phyloP scores from a whole-genome alignment of 2,329 filamentous ascomycete species.

The Paracoccidioides brasiliensis region DNA sequence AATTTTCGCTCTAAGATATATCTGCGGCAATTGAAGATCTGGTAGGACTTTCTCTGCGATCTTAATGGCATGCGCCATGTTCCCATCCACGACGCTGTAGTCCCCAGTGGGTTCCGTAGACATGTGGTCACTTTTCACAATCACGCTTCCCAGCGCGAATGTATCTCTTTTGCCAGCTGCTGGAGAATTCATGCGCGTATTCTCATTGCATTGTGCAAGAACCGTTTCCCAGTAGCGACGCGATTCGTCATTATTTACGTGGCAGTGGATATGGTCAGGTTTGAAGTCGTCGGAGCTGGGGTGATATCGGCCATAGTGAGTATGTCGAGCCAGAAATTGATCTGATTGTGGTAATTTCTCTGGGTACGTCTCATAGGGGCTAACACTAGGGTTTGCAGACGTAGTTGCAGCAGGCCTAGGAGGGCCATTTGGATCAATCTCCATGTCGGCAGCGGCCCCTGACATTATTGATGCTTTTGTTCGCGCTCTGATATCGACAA shows the following conservation, averaged over 20 bases:
- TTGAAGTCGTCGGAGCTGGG: conserved; percentile 24
- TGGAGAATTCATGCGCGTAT: conserved; percentile 21
- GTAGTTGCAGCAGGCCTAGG: not conserved
- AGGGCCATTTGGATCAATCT: conserved; percentile 1
- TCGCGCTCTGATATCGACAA: not conserved
- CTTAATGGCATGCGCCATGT: conserved; percentile 24
- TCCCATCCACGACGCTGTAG: conserved; percentile 25
- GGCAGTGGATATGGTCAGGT: conserved; percentile 23
- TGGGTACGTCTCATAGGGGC: conserved; percentile 25
- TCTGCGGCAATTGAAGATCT: conserved; percentile 23
- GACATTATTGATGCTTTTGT: not conserved
- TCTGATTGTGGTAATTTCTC: conserved; percentile 21
- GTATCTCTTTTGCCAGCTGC: conserved; percentile 19
- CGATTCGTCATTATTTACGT: conserved; percentile 18
- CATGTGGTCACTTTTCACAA: conserved; percentile 25
- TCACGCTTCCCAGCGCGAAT: conserved; percentile 25
- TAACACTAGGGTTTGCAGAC: conserved; percentile 3
- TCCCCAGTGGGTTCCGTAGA: conserved; percentile 15
- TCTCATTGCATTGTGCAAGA: conserved; percentile 17
- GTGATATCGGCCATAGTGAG: conserved; percentile 24
- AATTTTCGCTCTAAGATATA: conserved; percentile 25
- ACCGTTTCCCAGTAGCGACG: conserved; percentile 25
- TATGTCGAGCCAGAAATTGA: conserved; percentile 21
- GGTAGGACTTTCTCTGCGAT: conserved; percentile 23
- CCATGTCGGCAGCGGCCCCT: conserved; percentile 15